A percentile compares a stretch with the other conserved stretches of the same genome.
Conservation (phyloP, 495 filamentous ascomycete species). For the Daldinia grandis region DNA sequence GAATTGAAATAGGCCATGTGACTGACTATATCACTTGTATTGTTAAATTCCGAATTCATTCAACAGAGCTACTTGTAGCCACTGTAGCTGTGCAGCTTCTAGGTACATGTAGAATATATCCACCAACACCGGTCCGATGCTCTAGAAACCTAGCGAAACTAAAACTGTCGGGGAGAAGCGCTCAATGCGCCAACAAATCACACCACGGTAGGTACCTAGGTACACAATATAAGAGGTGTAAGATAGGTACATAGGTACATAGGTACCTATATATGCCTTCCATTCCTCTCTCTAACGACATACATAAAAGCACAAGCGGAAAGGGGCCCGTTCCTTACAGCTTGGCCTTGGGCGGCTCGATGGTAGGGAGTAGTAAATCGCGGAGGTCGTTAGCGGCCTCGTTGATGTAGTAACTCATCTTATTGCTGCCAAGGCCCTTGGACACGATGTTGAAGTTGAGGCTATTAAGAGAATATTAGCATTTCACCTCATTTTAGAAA, state of each 20-base stretch:
- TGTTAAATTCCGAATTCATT: neutral
- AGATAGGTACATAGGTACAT: too few species aligned
- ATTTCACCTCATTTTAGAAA: slow-evolving; percentile 11
- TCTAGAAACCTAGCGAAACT: slow-evolving; percentile 24
- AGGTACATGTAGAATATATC: slow-evolving; percentile 12
- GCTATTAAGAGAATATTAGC: slow-evolving; percentile 51
- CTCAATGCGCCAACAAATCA: neutral
- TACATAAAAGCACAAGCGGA: neutral
- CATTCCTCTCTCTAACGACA: neutral
- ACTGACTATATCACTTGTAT: neutral
- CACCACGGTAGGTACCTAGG: slow-evolving; percentile 6
- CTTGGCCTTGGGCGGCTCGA: slow-evolving; percentile 89
- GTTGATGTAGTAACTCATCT: slow-evolving; percentile 94
- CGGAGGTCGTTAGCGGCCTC: slow-evolving; percentile 92
- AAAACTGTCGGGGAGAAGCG: neutral
- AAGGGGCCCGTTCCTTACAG: slow-evolving; percentile 60
- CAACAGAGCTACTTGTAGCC: neutral
- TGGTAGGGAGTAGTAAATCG: slow-evolving; percentile 83
- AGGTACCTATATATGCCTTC: neutral
- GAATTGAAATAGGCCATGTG: neutral
- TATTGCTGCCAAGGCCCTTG: slow-evolving; percentile 88
- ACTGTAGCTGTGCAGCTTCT: neutral
- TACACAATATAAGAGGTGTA: neutral
- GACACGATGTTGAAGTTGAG: slow-evolving; percentile 98
- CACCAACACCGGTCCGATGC: slow-evolving; percentile 40